These are phyloP conservation scores for Immersiporthe knoxdaviesiana DNA, from an alignment of 2,329 filamentous ascomycete genomes.

Conservation along the genomic window DNA sequence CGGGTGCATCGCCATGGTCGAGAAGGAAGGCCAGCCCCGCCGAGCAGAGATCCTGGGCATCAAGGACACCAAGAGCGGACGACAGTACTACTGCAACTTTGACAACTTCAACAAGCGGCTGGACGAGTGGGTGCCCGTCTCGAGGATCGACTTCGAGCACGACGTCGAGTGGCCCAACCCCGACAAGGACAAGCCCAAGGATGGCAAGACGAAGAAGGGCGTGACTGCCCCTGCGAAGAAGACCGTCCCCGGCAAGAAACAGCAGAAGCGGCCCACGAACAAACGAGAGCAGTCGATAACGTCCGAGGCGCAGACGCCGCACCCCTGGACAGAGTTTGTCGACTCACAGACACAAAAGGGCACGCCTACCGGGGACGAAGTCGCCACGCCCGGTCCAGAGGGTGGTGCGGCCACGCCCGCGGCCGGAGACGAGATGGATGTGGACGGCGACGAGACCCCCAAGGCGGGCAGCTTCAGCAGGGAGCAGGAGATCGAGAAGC, in stretches of 20 bases:
- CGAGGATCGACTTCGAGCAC: conserved; percentile 81
- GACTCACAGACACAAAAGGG: conserved; percentile 53
- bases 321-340: conserved; percentile 57
- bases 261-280: conserved; percentile 53
- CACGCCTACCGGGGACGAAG: conserved; percentile 45
- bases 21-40: conserved; percentile 78
- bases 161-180: conserved; percentile 97
- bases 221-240: conserved; percentile 61
- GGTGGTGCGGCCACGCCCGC: conserved; percentile 24
- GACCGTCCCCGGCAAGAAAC: conserved; percentile 57
- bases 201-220: conserved; percentile 73
- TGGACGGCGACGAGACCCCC: conserved; percentile 51
- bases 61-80: conserved; percentile 82
- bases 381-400: conserved; percentile 24
- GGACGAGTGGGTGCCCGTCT: conserved; percentile 84
- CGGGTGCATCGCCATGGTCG: conserved; percentile 64
- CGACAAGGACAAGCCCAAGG: conserved; percentile 81
- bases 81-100: conserved; percentile 95
- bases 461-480: conserved; percentile 65
- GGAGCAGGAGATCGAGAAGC: conserved; percentile 94
- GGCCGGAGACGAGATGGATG: conserved; percentile 54
- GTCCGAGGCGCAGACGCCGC: conserved; percentile 58
- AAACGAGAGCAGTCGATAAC: conserved; percentile 60
- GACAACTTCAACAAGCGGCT: conserved; percentile 93
- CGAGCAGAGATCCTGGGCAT: conserved; percentile 98